Evolutionary conservation across 2,329 filamentous ascomycete species (phyloP), one percentile per base, ranked within the genome.

Genomic region (Sporothrix schenckii): DNA sequence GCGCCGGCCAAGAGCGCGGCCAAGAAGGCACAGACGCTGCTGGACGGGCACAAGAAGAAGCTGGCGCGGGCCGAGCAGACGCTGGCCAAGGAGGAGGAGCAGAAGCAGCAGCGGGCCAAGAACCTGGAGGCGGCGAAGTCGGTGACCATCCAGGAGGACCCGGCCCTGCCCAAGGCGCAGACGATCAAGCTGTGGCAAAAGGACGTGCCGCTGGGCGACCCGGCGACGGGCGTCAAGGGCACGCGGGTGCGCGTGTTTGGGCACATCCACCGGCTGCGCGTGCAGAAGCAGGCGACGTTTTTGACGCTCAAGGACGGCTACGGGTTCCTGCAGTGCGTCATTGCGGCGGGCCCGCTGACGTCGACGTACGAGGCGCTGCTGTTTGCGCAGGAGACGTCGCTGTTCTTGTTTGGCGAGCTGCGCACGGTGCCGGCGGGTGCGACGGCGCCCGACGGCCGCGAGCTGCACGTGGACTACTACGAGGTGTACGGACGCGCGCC

Each of bases 281-380:
- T 87, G 72, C 94, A 97, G 82, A 95, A 94, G 81, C 90, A 92
- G 77, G 87, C 92, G 74, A 89, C 93, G 70, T 97, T 97, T 81
- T 85, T 97, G 77, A 94, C 91, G n/a, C 83, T 97, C 73, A 86
- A 89, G 73, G 92, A 96, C 78, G 94, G 94, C 71, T 92, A 94
- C 77, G 92, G 91, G 69, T 89, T 90, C 77, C 85, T 98, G 79
- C 93, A 97, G 83, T 94, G 92, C 77, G 86, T 97, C 73, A 83
- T 97, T 75, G 87, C 88, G 69, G 80, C 85, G 3, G 93, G 93
- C 70, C 86, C 93, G 73, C 86, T 98, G 76, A 91, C 92, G 75
- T 93, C 93, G 84, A 94, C 92, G n/a, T 96, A 96, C 83, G 93
- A 97, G 77, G 92, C 92, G 73, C 84, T 97, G 75, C 93, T 91